Base-by-base conservation (phyloP, 2,329 filamentous ascomycete genomes). In the Aspergillus neoniger region DNA sequence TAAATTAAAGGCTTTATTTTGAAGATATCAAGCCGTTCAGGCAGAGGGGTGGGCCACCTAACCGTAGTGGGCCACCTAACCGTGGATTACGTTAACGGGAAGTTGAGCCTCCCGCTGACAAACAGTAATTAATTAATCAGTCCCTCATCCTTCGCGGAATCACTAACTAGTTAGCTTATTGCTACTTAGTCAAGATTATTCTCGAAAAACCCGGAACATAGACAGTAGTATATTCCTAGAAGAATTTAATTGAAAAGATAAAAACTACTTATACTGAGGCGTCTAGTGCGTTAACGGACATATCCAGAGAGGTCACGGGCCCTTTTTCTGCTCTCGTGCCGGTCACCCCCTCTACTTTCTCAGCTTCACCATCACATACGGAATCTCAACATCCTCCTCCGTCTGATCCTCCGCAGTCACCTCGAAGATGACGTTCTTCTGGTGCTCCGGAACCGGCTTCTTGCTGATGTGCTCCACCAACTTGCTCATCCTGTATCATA, bases 341-440 rank as follows among this genome's bases (percentile, higher is more conserved):
- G 32, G 5, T 8, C 12, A 14, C 12, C 19, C 25, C 17, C 9
- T 48, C 50, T 67, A 69, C 62, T 82, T 80, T 61, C 78, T 72
- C 66, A 92, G 80, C 81, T 89, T 94, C 66, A 96, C 87, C 87
- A 94, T 96, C 71, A 98, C 91, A 76, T 96, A 98, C 4, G 95
- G 95, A 67, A 98, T 90, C 79, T 99, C 95, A 1, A 98, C 94
- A 75, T 99, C 95, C 79, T 98, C 92, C 65, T 91, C 94, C 3
- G 87, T 88, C 72, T 86, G 81, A 73, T 98, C 95, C 75, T 98
- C 94, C 0, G 90, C 91, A 6, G 95, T 96, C 67, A 97, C 90
- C 81, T 98, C 95, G 73, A 98, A 96, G 69, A 98, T 97, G 64
- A 98, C 86, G 71, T 96, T 94, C 83, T 91, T 95, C 81, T 96